Percentiles rank a stretch among this genome's conserved stretches.
phyloP scores from a whole-genome alignment of 108 stramenopile species.

The Pseudonitzschia pungens region DNA sequence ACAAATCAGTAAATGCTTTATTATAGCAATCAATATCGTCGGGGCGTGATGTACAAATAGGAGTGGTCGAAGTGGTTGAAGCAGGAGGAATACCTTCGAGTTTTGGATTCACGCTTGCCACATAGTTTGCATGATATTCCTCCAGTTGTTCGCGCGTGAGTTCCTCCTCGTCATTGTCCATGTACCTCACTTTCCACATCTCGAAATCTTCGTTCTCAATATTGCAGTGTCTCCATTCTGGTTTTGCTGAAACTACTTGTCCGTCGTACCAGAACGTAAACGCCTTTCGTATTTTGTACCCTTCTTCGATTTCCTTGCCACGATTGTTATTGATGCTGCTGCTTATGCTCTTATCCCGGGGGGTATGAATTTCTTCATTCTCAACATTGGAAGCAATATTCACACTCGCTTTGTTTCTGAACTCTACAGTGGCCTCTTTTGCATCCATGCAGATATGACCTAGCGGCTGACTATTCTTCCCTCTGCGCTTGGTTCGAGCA shows the following conservation, averaged over 20 bases:
- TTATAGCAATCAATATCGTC: neutral
- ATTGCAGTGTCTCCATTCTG: neutral
- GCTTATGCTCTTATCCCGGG: neutral
- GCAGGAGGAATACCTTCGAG: neutral
- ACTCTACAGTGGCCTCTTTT: neutral
- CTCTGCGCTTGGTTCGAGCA: neutral
- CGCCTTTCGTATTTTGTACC: neutral
- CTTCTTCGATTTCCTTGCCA: neutral
- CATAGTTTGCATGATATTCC: neutral
- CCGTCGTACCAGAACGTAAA: conserved; percentile 2
- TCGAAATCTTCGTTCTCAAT: neutral
- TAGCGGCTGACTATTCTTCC: neutral
- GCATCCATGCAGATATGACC: neutral
- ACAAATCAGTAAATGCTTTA: neutral
- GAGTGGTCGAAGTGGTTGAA: neutral
- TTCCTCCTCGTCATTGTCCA: neutral
- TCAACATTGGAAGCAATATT: neutral
- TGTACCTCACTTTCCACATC: conserved; percentile 11
- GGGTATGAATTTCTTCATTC: neutral
- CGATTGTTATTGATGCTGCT: neutral
- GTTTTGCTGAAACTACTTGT: neutral
- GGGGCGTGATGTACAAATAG: neutral
- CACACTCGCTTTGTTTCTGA: neutral
- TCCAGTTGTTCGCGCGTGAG: neutral
- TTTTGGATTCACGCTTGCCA: neutral